A percentile compares a stretch with the other conserved stretches of the same genome.
Evolutionary conservation across 441 rosid species (phyloP).

Genomic region (Arabidopsis hybrid): DNA sequence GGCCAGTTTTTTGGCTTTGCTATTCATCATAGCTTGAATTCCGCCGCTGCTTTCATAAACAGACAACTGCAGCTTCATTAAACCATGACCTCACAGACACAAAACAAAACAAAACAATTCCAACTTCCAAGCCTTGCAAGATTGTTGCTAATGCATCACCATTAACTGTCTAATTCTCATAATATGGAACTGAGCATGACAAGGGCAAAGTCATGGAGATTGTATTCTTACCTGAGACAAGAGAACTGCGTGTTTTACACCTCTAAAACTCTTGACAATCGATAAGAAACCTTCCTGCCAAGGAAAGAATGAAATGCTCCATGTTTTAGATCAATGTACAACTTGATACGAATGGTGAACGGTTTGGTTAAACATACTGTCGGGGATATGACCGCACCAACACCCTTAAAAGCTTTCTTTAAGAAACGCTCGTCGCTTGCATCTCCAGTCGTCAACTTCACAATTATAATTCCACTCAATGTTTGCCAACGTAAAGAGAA

Average conservation of each 20-base stretch:
- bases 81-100: slow-evolving; percentile 46
- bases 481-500: slow-evolving; percentile 10
- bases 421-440: slow-evolving; percentile 60
- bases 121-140: slow-evolving; percentile 11
- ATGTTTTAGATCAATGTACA: slow-evolving; percentile 9
- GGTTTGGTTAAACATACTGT: slow-evolving; percentile 55
- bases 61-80: slow-evolving; percentile 85
- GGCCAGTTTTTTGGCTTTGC: slow-evolving; percentile 61
- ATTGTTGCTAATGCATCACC: not conserved
- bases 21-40: slow-evolving; percentile 72
- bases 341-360: not conserved
- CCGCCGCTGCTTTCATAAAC: slow-evolving; percentile 78
- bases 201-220: slow-evolving; percentile 12
- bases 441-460: slow-evolving; percentile 74
- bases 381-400: slow-evolving; percentile 81
- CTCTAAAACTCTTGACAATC: slow-evolving; percentile 63
- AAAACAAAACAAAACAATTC: not conserved
- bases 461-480: not conserved
- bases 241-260: slow-evolving; percentile 73
- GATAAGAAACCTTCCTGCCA: slow-evolving; percentile 89
- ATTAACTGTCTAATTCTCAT: not conserved
- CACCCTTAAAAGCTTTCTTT: slow-evolving; percentile 76
- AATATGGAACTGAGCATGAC: not conserved
- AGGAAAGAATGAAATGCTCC: slow-evolving; percentile 7
- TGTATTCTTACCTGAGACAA: slow-evolving; percentile 79